phyloP scores from a whole-genome alignment of 176 grass and related monocot genomes.

The Eragrostis curvula region DNA sequence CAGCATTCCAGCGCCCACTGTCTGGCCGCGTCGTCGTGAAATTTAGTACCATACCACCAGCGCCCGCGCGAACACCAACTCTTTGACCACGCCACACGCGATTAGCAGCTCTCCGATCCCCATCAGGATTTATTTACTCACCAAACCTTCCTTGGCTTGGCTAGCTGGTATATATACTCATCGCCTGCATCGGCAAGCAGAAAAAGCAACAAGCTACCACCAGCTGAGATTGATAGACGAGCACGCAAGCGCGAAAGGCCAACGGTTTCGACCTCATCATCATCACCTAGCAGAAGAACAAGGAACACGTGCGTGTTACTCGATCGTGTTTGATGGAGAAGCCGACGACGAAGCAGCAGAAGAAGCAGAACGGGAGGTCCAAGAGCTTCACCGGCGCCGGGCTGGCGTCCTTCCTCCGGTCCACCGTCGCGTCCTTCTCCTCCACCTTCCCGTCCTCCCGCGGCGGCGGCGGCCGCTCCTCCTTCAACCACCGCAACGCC shows the following conservation, averaged over 20 bases:
- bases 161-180: neutral
- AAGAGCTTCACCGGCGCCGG: slow-evolving; percentile 40
- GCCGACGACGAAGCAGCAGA: slow-evolving; percentile 10
- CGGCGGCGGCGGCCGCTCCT: slow-evolving; percentile 12
- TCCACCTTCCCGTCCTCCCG: slow-evolving; percentile 25
- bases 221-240: neutral
- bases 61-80: neutral
- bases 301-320: neutral
- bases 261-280: neutral
- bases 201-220: neutral
- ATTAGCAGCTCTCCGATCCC: neutral
- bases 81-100: slow-evolving; percentile 44
- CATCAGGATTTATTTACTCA: slow-evolving; percentile 11
- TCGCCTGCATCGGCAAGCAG: neutral
- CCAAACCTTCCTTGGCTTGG: neutral
- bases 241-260: neutral
- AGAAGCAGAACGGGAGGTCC: slow-evolving; percentile 40
- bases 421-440: slow-evolving; percentile 61
- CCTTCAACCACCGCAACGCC: slow-evolving; percentile 62
- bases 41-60: neutral
- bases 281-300: neutral
- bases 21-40: slow-evolving; percentile 9
- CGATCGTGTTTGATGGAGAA: neutral
- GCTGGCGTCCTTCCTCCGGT: slow-evolving; percentile 59
- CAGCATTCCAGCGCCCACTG: neutral